These are phyloP conservation scores for Agaricus subrufescens DNA, from an alignment of 768 basidiomycete species.

Conservation along the genomic window DNA sequence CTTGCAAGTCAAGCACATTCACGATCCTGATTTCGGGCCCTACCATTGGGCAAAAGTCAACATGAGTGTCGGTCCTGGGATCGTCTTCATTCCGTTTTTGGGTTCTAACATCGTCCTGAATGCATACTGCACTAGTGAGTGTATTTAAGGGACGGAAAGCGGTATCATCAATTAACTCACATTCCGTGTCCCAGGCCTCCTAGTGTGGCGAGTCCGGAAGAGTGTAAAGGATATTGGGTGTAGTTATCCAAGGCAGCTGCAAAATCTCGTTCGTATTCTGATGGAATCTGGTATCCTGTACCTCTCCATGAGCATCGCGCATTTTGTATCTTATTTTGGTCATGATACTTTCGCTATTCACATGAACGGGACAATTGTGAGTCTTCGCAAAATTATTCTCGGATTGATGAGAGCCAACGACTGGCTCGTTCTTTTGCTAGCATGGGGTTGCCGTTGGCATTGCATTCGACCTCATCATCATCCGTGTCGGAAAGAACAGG, in stretches of 20 bases:
- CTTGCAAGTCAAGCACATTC: conserved; percentile 1
- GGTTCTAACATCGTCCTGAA: conserved; percentile 9
- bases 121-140: conserved; percentile 7
- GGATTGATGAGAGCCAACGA: not conserved
- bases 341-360: not conserved
- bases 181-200: not conserved
- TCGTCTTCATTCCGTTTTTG: conserved; percentile 10
- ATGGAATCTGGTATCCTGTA: conserved; percentile 7
- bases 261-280: not conserved
- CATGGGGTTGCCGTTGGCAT: not conserved
- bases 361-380: not conserved
- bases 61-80: conserved; percentile 7
- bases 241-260: not conserved
- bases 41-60: not conserved
- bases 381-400: not conserved
- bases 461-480: conserved; percentile 1
- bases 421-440: not conserved
- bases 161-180: not conserved
- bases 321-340: not conserved
- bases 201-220: not conserved
- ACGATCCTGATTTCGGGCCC: not conserved
- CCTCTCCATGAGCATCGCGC: not conserved
- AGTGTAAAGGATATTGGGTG: not conserved
- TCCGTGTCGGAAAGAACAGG: not conserved
- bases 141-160: not conserved